Conservation (phyloP, 2,329 filamentous ascomycete species). For the Aspergillus persii region DNA sequence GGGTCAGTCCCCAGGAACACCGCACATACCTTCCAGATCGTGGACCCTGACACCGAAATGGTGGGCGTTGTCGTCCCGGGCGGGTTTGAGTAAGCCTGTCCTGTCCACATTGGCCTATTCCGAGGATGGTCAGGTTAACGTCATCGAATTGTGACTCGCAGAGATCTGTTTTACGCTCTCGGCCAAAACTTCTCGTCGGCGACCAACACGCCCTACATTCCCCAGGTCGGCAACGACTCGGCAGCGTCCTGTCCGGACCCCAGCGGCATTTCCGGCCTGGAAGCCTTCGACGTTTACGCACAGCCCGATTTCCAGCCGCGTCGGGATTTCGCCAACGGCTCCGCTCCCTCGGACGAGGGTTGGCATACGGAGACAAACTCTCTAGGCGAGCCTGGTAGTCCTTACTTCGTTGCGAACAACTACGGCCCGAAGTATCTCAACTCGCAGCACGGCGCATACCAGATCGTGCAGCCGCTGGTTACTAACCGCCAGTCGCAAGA, state of each 20-base stretch:
- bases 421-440: conserved; percentile 49
- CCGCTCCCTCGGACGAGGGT: conserved; percentile 29
- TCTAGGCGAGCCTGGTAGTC: conserved; percentile 32
- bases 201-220: conserved; percentile 39
- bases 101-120: neutral
- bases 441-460: conserved; percentile 36
- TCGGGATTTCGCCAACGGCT: conserved; percentile 43
- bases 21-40: conserved; percentile 49
- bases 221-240: conserved; percentile 29
- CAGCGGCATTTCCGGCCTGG: conserved; percentile 35
- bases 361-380: conserved; percentile 43
- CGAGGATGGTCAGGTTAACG: neutral
- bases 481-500: conserved; percentile 38
- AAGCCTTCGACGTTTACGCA: conserved; percentile 46
- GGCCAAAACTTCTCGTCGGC: conserved; percentile 36
- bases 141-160: neutral
- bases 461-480: conserved; percentile 47
- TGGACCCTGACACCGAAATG: conserved; percentile 50
- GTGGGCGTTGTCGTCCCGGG: conserved; percentile 48
- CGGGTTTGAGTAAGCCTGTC: conserved; percentile 44
- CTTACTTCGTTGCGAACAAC: conserved; percentile 48
- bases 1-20: conserved; percentile 47
- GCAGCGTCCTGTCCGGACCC: conserved; percentile 17
- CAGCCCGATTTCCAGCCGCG: conserved; percentile 43
- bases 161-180: conserved; percentile 44